These are phyloP conservation scores for Pelargonium cotyledonis DNA, from an alignment of 441 rosid species.

Conservation along the genomic window DNA sequence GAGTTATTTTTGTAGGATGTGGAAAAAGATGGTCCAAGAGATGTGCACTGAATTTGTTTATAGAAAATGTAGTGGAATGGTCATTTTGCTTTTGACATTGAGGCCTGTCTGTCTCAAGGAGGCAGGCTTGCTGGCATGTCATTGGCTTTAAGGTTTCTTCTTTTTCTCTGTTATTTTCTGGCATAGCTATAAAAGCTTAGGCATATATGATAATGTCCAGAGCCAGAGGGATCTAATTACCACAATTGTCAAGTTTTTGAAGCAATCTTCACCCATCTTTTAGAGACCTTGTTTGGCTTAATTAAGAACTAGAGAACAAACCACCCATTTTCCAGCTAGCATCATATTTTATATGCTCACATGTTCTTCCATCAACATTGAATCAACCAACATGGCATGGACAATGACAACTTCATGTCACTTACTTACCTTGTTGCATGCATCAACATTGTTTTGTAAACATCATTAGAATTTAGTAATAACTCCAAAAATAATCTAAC, in stretches of 20 bases:
- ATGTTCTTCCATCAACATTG: no score
- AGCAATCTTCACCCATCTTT: background rate
- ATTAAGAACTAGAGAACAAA: no score
- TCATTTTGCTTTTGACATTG: constrained; percentile 20
- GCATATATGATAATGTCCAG: background rate
- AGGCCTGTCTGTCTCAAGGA: constrained; percentile 37
- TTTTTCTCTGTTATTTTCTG: background rate
- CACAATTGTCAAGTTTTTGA: background rate
- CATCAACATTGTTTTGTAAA: background rate
- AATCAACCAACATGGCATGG: no score
- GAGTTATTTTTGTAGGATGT: no score
- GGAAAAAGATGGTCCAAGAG: constrained; percentile 6
- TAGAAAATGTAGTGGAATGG: constrained; percentile 8
- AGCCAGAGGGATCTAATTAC: background rate
- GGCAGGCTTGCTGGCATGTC: constrained; percentile 31
- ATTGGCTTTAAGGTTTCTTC: constrained; percentile 15
- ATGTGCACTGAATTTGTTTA: constrained; percentile 3
- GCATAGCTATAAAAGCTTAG: background rate
- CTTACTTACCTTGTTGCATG: no score
- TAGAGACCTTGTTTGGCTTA: background rate
- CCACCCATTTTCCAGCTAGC: no score
- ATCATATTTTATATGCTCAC: no score
- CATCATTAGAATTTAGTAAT: background rate
- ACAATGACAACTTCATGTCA: no score
- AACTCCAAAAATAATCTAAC: no score